phyloP scores from a whole-genome alignment of 179 eudicot genomes.

The Dionaea muscipula region DNA sequence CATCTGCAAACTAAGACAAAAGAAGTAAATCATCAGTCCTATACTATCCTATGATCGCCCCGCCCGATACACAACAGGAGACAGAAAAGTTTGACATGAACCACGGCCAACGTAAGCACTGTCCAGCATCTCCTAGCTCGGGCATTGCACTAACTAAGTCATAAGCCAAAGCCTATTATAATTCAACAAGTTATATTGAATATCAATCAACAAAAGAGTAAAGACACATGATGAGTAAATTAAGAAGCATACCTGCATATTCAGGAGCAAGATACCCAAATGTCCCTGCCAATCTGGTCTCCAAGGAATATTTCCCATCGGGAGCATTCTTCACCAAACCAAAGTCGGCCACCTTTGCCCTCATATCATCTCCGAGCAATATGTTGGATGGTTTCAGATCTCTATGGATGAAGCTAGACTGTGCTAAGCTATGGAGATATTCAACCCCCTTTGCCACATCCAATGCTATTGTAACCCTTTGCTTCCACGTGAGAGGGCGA shows the following conservation, averaged over 20 bases:
- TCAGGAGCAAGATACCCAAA: conserved; percentile 23
- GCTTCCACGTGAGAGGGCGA: conserved; percentile 15
- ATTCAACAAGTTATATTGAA: too few species aligned
- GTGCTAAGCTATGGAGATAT: conserved; percentile 18
- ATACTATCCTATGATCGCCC: too few species aligned
- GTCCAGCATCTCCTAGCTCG: too few species aligned
- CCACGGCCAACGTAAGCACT: too few species aligned
- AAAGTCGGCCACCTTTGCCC: conserved; percentile 21
- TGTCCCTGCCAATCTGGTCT: conserved; percentile 21
- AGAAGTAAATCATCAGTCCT: too few species aligned
- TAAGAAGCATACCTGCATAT: conserved; percentile 15
- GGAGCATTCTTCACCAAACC: conserved; percentile 20
- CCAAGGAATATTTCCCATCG: conserved; percentile 18
- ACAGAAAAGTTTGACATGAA: too few species aligned
- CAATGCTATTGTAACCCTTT: conserved; percentile 13
- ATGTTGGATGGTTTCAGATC: conserved; percentile 23
- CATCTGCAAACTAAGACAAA: too few species aligned
- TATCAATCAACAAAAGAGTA: too few species aligned
- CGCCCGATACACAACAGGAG: too few species aligned
- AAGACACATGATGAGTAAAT: too few species aligned
- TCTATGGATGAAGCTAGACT: conserved; percentile 17
- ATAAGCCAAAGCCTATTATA: too few species aligned
- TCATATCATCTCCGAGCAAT: conserved; percentile 19
- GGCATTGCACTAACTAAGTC: too few species aligned
- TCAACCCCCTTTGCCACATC: conserved; percentile 17